Evolutionary conservation across 1,284 basidiomycete genomes (phyloP), one percentile per base, ranked within the genome.

Genomic region (Laetiporus sulphureus): DNA sequence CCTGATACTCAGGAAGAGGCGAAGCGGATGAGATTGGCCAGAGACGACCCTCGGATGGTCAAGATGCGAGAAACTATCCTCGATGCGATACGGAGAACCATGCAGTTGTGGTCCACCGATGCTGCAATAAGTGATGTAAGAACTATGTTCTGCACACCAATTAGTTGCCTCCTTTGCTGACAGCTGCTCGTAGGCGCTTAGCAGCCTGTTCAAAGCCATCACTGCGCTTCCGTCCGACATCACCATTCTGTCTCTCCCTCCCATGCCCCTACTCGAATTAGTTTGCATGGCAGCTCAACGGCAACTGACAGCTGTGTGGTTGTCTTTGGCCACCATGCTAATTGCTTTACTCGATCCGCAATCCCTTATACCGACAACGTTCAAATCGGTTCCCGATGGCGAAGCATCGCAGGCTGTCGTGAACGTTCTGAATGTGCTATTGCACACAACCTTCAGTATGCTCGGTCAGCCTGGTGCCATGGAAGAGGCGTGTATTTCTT

Each of bases 221-320:
- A 91, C 88, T 0, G 76, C 78, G 5, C 68, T 86, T 37, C 85
- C 81, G 0, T 65, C 69, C 3, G 87, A 90, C 46, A 69, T 71
- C 20, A 93, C 88, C 0, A 61, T 94, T 10, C 69, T 94, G 7
- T 87, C 90, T 0, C 69, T 94, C 0, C 79, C 85, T 1, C 75
- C 90, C 1, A 79, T 77, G 2, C 89, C 91, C 0, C 65, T 95
- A 2, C 68, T 95, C 12, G 77, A 80, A 48, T 67, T 92, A 16
- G 81, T 93, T 16, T 90, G 86, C 47, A 59, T 77, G 12, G 90
- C 90, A 0, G 73, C 81, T 2, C 79, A 83, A 51, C 69, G 79
- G 23, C 79, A 83, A 45, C 68, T 89, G 6, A 91, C 83, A 0
- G 85, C 83, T 0, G 75, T 88, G 1, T 95, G 91, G 91, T 70